Percentiles rank a stretch among this genome's conserved stretches.
Evolutionary conservation across 129 eudicot genomes (phyloP).

Genomic region (Escallonia herrerae): DNA sequence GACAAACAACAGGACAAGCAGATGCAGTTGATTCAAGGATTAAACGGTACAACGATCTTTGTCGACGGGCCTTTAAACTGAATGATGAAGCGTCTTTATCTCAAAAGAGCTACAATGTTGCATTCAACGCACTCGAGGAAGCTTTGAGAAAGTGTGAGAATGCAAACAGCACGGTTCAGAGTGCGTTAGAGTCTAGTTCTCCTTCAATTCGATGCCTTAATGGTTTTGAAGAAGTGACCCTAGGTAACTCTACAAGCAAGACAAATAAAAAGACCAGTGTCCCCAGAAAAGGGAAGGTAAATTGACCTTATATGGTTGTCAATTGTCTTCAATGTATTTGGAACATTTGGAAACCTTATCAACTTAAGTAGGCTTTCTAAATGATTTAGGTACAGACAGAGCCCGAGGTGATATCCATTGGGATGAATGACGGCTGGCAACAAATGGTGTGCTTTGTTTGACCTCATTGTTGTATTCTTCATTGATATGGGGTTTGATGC

Average conservation of each 20-base stretch:
- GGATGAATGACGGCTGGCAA: slow-evolving; percentile 21
- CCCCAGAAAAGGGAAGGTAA: slow-evolving; percentile 15
- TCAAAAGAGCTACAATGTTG: slow-evolving; percentile 27
- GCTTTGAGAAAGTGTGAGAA: slow-evolving; percentile 27
- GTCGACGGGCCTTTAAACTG: slow-evolving; percentile 22
- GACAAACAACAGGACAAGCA: slow-evolving; percentile 7
- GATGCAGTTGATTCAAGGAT: slow-evolving; percentile 14
- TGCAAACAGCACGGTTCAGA: slow-evolving; percentile 9
- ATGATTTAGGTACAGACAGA: slow-evolving; percentile 15
- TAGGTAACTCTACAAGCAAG: slow-evolving; percentile 14
- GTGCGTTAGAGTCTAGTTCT: slow-evolving; percentile 11
- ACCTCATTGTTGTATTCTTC: neutral
- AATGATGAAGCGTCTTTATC: slow-evolving; percentile 35
- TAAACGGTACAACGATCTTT: slow-evolving; percentile 19
- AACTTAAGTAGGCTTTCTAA: neutral
- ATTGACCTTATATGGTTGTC: neutral
- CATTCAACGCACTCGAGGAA: slow-evolving; percentile 22
- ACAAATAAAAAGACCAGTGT: slow-evolving; percentile 5
- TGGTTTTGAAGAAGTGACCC: slow-evolving; percentile 19
- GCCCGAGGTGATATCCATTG: slow-evolving; percentile 16
- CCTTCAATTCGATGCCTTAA: slow-evolving; percentile 4
- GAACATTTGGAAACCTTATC: slow-evolving; percentile 3
- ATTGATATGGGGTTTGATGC: neutral
- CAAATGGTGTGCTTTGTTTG: slow-evolving; percentile 16
- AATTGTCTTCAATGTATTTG: neutral